phyloP scores from a whole-genome alignment of 2,329 filamentous ascomycete genomes.

The Cylindrodendrum hubeiense region DNA sequence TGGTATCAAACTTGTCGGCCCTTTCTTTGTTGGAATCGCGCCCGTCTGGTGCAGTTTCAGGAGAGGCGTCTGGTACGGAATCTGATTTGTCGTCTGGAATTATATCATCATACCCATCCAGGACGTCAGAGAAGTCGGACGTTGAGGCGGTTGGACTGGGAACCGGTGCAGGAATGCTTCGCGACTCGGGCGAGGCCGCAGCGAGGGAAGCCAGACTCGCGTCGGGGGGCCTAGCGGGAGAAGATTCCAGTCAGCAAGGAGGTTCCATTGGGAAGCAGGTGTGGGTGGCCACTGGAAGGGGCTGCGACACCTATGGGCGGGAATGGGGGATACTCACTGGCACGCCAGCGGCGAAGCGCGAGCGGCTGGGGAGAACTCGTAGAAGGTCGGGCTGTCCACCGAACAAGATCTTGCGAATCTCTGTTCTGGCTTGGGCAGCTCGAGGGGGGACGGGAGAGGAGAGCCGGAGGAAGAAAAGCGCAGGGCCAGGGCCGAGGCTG shows the following conservation, averaged over 20 bases:
- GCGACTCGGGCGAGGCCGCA: conserved; percentile 42
- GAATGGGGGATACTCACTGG: conserved; percentile 43
- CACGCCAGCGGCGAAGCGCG: conserved; percentile 32
- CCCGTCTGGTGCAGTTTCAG: conserved; percentile 43
- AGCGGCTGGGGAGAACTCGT: conserved; percentile 63
- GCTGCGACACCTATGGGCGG: conserved; percentile 19
- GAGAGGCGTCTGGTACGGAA: conserved; percentile 40
- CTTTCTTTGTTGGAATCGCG: conserved; percentile 43
- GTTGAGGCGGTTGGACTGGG: conserved; percentile 58
- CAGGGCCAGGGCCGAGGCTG: conserved; percentile 48
- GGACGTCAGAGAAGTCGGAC: conserved; percentile 56
- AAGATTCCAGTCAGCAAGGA: conserved; percentile 45
- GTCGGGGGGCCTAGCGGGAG: conserved; percentile 39
- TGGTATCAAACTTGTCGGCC: conserved; percentile 33
- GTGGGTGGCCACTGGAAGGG: conserved; percentile 13
- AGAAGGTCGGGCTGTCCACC: conserved; percentile 72
- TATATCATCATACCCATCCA: conserved; percentile 59
- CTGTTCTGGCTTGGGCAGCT: conserved; percentile 63
- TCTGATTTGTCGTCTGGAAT: conserved; percentile 51
- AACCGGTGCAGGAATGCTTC: conserved; percentile 55
- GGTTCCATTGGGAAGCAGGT: conserved; percentile 19
- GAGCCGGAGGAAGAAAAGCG: conserved; percentile 44
- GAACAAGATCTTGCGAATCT: conserved; percentile 67
- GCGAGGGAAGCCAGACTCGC: conserved; percentile 41
- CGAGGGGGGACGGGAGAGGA: conserved; percentile 49